phyloP scores from a whole-genome alignment of 192 early-diverging fungal genomes.

The Gigaspora rosea region DNA sequence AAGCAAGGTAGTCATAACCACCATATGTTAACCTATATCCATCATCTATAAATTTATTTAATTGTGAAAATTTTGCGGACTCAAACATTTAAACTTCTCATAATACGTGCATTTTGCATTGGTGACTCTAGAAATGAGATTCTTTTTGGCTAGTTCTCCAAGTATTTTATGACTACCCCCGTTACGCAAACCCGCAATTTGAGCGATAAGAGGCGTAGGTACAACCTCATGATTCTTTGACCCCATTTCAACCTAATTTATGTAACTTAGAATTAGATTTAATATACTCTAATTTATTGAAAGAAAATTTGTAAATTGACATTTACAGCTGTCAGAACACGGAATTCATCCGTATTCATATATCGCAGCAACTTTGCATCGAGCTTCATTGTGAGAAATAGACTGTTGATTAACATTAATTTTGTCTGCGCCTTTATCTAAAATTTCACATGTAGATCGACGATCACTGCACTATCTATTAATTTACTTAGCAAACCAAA shows the following conservation, averaged over 20 bases:
- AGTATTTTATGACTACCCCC: constrained; percentile 88
- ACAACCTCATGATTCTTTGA: constrained; percentile 99
- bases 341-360: constrained; percentile 90
- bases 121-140: constrained; percentile 85
- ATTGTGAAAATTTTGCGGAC: background rate
- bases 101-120: constrained; percentile 70
- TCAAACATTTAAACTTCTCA: background rate
- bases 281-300: background rate
- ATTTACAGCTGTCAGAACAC: constrained; percentile 89
- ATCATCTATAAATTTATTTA: constrained; percentile 59
- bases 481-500: no score
- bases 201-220: constrained; percentile 86
- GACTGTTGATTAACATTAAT: no score
- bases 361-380: constrained; percentile 94
- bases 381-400: constrained; percentile 81
- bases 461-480: no score
- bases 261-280: background rate
- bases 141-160: constrained; percentile 84
- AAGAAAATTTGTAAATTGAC: background rate
- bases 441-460: no score
- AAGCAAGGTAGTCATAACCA: constrained; percentile 98
- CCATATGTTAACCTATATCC: constrained; percentile 98
- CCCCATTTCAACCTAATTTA: constrained; percentile 83
- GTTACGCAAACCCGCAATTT: constrained; percentile 87
- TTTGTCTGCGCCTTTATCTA: no score